Evolutionary conservation across 163 green algal species (phyloP), one percentile per base, ranked within the genome.

Genomic region (Scenedesmus sp.): DNA sequence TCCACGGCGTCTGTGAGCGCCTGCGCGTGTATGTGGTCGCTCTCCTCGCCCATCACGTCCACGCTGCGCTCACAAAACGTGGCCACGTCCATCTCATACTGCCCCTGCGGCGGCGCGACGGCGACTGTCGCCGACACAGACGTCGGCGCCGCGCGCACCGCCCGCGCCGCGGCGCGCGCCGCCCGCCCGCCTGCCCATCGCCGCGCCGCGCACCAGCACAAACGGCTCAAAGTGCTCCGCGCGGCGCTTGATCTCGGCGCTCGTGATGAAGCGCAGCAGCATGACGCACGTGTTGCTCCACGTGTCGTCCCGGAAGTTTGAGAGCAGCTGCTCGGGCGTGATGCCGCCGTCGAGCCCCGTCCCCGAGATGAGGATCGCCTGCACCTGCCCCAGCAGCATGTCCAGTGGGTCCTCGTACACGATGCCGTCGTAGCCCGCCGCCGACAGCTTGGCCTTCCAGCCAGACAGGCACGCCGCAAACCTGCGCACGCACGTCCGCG

Each of bases 1-100:
- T 94, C 82, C 63, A 98, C 70, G 20, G 95, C 92, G 56, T 98
- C 91, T 24, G 92, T 92, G 28, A 99, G 85, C 14, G 96, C 95
- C 22, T 95, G 92, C 60, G 98, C 94, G 60, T 98, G 93, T 24
- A 99, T 85, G 72, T 99, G 93, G 85, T 99, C 95, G 62, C 86
- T 94, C 86, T 99, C 95, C 83, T 98, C 96, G 1, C 92, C 94
- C 95, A 99, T 99, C 5, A 91, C 87, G 83, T 99, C 94, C 34
- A 99, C 94, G 56, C 83, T 91, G 6, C 84, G 80, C 54, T 84
- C 80, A 70, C 95, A 95, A 73, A 98, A 98, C 62, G 90, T 71
- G 65, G 93, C 76, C 17, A 98, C 91, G 26, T 79, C 89, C 47
- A 90, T 44, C 22, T 82, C 75, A 29, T 89, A 82, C 74, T 92